These are phyloP conservation scores for Suillus sp. DNA, from an alignment of 768 basidiomycete species.

Conservation along the genomic window DNA sequence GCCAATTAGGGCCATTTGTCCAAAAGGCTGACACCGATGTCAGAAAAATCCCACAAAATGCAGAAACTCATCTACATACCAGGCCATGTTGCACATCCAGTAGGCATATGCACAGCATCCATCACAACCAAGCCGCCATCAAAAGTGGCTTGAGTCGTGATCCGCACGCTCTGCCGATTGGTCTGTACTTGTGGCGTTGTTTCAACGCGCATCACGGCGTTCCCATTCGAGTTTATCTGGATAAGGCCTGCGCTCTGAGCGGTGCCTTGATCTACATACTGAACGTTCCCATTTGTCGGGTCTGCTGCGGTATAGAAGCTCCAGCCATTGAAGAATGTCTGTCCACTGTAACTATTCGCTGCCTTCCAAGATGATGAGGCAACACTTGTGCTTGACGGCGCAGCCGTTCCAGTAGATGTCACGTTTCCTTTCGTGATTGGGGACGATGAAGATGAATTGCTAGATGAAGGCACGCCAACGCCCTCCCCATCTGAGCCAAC, in stretches of 20 bases:
- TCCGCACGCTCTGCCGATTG: conserved; percentile 76
- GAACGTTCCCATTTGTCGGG: conserved; percentile 75
- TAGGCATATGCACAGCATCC: conserved; percentile 88
- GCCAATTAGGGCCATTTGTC: conserved; percentile 51
- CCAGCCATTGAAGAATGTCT: conserved; percentile 82
- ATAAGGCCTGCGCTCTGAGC: conserved; percentile 63
- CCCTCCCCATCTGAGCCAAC: conserved; percentile 25
- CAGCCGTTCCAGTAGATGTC: conserved; percentile 17
- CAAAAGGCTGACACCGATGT: conserved; percentile 41
- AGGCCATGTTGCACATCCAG: conserved; percentile 89
- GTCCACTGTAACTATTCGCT: conserved; percentile 60
- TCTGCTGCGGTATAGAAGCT: conserved; percentile 67
- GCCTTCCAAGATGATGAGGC: conserved; percentile 61
- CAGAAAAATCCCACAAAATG: background rate
- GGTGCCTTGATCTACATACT: conserved; percentile 63
- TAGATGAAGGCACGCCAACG: conserved; percentile 23
- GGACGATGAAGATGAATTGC: conserved; percentile 20
- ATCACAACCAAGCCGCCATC: conserved; percentile 74
- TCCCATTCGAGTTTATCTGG: conserved; percentile 66
- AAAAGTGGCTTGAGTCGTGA: conserved; percentile 62
- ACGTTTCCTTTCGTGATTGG: conserved; percentile 20
- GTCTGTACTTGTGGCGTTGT: conserved; percentile 72
- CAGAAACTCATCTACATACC: conserved; percentile 28
- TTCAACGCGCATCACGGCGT: conserved; percentile 88
- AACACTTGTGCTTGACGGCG: conserved; percentile 23